Evolutionary conservation across 495 filamentous ascomycete genomes (phyloP), one percentile per base, ranked within the genome.

Genomic region (Aspergillus cavernicola): DNA sequence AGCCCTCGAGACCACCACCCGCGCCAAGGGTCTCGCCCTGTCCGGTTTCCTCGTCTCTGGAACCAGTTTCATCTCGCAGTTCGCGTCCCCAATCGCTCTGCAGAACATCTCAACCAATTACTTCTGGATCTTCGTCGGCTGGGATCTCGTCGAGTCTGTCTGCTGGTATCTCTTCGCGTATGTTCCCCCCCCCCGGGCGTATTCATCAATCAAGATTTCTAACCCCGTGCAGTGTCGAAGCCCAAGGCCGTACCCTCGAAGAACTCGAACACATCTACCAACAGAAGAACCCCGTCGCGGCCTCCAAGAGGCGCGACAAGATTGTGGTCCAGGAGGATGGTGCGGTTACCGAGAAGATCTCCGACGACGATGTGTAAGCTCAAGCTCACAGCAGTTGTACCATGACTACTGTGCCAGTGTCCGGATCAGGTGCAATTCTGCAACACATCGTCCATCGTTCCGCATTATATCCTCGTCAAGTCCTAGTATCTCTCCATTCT

Each of bases 261-360:
- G 83, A 89, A 67, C 68, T 90, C 20, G 78, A 80, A 53, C 80
- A 83, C 68, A 79, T 89, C 26, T 89, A 88, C 66, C 76, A 85
- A 53, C 78, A 80, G 38, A 66, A 61, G 11, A 79, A 83, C 54
- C 81, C 81, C 0, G 80, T 82, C 60, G 82, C 80, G 64, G 74
- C 72, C 41, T 85, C 81, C 28, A 63, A 77, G 55, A 73, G 71
- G 48, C 73, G 80, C 70, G 67, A 83, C 62, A 81, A 79, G 68
- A 68, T 84, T 51, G 67, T 82, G 37, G 58, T 82, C 13, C 71
- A 74, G 45, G 61, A 65, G 16, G 76, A 82, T 44, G 80, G 80
- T 23, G 72, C 65, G 20, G 77, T 84, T 20, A 67, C 73, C 5
- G 78, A 80, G 65, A 80, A 81, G 58, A 62, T 81, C 11, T 67